Evolutionary conservation across 345 rosid species (phyloP).

Genomic region (Camelina laxa): DNA sequence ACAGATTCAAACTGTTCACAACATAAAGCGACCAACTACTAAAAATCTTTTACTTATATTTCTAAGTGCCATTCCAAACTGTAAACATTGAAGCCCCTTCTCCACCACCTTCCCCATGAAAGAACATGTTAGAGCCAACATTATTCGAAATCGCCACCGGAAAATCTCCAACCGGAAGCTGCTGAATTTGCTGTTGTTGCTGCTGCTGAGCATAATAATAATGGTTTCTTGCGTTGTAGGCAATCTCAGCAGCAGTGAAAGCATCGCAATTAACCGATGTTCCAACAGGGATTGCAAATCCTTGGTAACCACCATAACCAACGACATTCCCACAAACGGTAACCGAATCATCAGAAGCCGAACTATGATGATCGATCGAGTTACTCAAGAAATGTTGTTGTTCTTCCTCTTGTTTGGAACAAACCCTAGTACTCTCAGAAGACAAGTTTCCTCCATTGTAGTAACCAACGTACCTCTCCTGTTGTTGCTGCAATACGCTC

Average conservation of each 20-base stretch:
- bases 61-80: conserved; percentile 61
- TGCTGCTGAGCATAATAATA: conserved; percentile 52
- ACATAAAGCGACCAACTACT: conserved; percentile 28
- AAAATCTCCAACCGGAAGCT: conserved; percentile 27
- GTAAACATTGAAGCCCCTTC: conserved; percentile 64
- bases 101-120: conserved; percentile 47
- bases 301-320: conserved; percentile 49
- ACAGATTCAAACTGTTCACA: conserved; percentile 26
- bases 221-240: conserved; percentile 52
- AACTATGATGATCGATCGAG: conserved; percentile 55
- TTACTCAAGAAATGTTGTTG: conserved; percentile 52
- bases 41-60: not conserved
- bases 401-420: conserved; percentile 77
- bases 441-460: conserved; percentile 42
- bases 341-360: conserved; percentile 54
- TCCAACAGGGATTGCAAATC: conserved; percentile 47
- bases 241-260: conserved; percentile 42
- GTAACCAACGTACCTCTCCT: conserved; percentile 39
- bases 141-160: conserved; percentile 41
- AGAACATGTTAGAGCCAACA: conserved; percentile 46
- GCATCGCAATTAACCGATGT: conserved; percentile 43
- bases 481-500: conserved; percentile 52
- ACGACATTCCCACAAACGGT: conserved; percentile 46
- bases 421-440: conserved; percentile 43
- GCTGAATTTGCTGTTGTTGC: conserved; percentile 21